Evolutionary conservation across 805 yeast genomes (phyloP).

Genomic region (Huiozyma naganishii): DNA sequence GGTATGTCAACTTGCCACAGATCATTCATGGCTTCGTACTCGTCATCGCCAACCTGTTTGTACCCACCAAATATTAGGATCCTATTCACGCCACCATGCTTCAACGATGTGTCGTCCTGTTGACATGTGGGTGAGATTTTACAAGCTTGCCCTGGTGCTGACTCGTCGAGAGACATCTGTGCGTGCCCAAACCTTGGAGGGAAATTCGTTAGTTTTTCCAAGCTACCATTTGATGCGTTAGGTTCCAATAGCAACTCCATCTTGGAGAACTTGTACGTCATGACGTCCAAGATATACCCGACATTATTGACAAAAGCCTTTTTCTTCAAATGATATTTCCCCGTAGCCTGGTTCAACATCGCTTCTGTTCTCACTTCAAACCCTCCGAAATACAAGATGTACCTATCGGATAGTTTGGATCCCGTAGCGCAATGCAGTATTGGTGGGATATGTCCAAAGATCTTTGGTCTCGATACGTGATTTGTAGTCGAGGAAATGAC

Average conservation of each 20-base stretch:
- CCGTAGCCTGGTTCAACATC: slow-evolving; percentile 16
- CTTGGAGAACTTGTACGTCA: slow-evolving; percentile 40
- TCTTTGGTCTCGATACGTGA: slow-evolving; percentile 25
- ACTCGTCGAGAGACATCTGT: slow-evolving; percentile 19
- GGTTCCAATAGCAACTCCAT: slow-evolving; percentile 30
- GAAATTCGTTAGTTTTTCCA: slow-evolving; percentile 1
- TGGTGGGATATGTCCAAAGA: slow-evolving; percentile 38
- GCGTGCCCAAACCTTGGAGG: slow-evolving; percentile 32
- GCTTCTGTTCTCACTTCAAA: slow-evolving; percentile 35
- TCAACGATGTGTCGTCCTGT: neutral
- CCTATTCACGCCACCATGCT: neutral
- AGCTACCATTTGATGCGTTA: neutral
- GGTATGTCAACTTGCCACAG: slow-evolving; percentile 34
- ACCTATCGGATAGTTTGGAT: slow-evolving; percentile 40
- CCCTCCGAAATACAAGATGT: slow-evolving; percentile 62
- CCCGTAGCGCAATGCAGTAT: slow-evolving; percentile 40
- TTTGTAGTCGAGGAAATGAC: slow-evolving; percentile 31
- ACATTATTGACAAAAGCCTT: slow-evolving; percentile 38
- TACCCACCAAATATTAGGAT: slow-evolving; percentile 41
- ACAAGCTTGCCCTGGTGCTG: neutral
- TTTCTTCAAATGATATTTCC: slow-evolving; percentile 31
- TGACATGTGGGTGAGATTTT: neutral
- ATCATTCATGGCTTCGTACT: slow-evolving; percentile 29
- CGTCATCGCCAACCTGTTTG: slow-evolving; percentile 19
- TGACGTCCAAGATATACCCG: slow-evolving; percentile 49